Evolutionary conservation across 2,329 filamentous ascomycete species (phyloP), one percentile per base, ranked within the genome.

Genomic region (Plectosphaerella plurivora): DNA sequence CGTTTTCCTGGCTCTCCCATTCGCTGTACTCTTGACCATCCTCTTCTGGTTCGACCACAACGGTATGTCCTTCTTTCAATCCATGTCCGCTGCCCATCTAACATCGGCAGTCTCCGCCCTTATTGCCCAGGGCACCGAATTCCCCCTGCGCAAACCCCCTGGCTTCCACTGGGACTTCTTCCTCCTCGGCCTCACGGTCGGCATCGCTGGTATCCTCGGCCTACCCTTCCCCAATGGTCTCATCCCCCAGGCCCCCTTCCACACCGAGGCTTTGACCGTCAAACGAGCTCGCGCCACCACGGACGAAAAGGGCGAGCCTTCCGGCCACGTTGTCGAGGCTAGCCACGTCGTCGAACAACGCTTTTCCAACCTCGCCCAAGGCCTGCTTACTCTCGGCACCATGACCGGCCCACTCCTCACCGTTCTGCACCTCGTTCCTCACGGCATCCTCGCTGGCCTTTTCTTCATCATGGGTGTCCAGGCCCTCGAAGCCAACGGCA

Each of bases 31-130:
- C 2, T 74, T 96, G 15, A 96, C 91, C 0, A 84, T 95, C 20
- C 72, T 96, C 5, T 96, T 96, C 65, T 95, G 88, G 73, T 95
- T 94, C 65, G 91, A 95, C 63, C 91, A 95, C 63, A 95, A 94
- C 60, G 87, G 87, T 89, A 73, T 55, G 73, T 57, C 4, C 39
- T 9, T 45, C 37, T 47, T 35, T 8, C 44, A 10, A 11, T 28
- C 11, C 14, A 3, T 49, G 22, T 18, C 50, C 41, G 18, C 47
- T 47, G 10, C 20, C 42, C 28, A 3, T 46, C 52, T 55, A 52
- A 16, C 47, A 9, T 5, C 16, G 4, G 10, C 55, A 89, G 88
- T 92, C 2, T 92, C 88, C 0, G 91, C 88, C 6, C 79, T 93
- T 28, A 92, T 92, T 51, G 87, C 88, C 11, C 89, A 93, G 64